Percentiles rank a stretch among this genome's conserved stretches.
These are phyloP conservation scores for Halenospora varia DNA, from an alignment of 495 filamentous ascomycete species.

Conservation along the genomic window DNA sequence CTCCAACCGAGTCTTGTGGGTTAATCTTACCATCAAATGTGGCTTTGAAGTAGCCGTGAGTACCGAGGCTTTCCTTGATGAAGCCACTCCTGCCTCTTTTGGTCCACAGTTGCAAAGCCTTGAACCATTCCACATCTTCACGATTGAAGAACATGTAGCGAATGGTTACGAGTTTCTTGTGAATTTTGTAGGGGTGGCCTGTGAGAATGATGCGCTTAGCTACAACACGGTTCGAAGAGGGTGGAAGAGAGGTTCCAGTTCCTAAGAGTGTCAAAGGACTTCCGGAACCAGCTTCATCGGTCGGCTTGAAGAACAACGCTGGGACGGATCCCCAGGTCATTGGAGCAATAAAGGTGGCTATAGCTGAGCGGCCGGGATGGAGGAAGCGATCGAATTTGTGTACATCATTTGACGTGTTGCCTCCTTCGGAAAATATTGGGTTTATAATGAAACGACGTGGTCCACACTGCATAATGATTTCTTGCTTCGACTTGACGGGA, in stretches of 20 bases:
- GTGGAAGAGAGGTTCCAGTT: constrained; percentile 78
- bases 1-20: constrained; percentile 86
- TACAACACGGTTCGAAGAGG: constrained; percentile 74
- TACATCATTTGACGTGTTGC: constrained; percentile 87
- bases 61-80: constrained; percentile 90
- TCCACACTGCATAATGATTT: constrained; percentile 84
- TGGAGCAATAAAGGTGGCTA: constrained; percentile 86
- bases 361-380: constrained; percentile 84
- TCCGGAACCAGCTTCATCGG: constrained; percentile 27
- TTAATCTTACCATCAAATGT: constrained; percentile 95
- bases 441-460: constrained; percentile 82
- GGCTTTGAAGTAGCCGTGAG: constrained; percentile 98
- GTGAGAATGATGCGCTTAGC: constrained; percentile 94
- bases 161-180: constrained; percentile 92
- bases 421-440: constrained; percentile 79
- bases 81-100: constrained; percentile 80
- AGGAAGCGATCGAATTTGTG: constrained; percentile 95
- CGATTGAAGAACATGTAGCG: constrained; percentile 99
- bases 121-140: constrained; percentile 95
- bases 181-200: constrained; percentile 96
- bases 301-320: constrained; percentile 72
- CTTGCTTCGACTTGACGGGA: constrained; percentile 84
- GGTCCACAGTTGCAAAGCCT: constrained; percentile 92
- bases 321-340: constrained; percentile 91
- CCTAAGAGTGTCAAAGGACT: constrained; percentile 64